Base-by-base conservation (phyloP, 2,329 filamentous ascomycete species). In the Ophiostoma pallidulum region DNA sequence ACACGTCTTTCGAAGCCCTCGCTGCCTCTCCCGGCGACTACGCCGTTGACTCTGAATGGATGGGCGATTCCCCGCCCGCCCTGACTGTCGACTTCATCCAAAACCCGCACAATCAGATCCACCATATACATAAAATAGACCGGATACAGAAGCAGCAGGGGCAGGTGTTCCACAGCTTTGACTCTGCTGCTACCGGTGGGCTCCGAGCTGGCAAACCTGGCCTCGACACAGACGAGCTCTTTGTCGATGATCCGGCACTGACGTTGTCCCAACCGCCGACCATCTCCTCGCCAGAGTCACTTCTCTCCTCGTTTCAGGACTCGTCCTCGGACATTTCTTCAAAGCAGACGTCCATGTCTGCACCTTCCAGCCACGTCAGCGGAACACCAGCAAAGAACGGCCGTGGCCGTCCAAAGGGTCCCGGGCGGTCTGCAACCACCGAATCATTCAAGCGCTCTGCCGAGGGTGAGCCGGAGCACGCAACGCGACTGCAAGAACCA, bases 261-360 rank as follows among this genome's bases (percentile, higher is more conserved):
- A 20, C 26, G 13, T 43, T 49, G 9, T 53, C 52, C 4, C 52
- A 50, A 10, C 24, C 49, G 26, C 33, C 46, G 12, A 19, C 50
- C 3, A 42, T 36, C n/a, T 54, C 58, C 0, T 52, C 54, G 4
- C 55, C 54, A 28, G 57, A 57, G 10, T 59, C 57, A 3, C 45
- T 49, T 5, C 53, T 58, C 18, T 59, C 58, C 2, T 53, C 57
- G 4, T 71, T 68, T 43, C 66, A 66, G 49, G 73, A 75, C 56
- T 74, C 71, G 3, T 71, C 71, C 4, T 75, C 72, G 43, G 72
- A 75, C 29, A 56, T 56, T 51, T 75, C 73, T 7, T 56, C 54
- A 10, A 54, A 56, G 38, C 52, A 53, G 41, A 56, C 54, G 6
- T 53, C 54, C 26, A 49, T 51, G 50, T 47, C 54, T 8, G 52